phyloP scores from a whole-genome alignment of 495 filamentous ascomycete species.

The Aspergillus carlsbadensis region DNA sequence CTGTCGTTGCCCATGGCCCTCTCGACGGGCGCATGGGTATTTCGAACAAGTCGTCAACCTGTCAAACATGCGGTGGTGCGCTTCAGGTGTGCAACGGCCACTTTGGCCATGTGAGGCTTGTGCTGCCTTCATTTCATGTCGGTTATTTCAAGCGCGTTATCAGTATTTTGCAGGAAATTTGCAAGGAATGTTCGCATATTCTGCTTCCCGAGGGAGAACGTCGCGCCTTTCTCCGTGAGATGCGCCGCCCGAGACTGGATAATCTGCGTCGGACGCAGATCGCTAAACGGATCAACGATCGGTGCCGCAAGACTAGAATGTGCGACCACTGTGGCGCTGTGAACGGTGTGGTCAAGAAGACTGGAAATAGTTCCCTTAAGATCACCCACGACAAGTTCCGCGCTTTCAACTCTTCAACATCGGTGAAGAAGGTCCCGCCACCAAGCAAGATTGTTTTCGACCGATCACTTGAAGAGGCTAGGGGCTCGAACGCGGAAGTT shows the following conservation, averaged over 20 bases:
- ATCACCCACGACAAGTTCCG: conserved; percentile 92
- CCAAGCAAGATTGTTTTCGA: conserved; percentile 79
- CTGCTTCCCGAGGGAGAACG: conserved; percentile 75
- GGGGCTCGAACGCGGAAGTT: conserved; percentile 71
- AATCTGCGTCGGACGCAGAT: conserved; percentile 76
- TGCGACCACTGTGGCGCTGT: conserved; percentile 75
- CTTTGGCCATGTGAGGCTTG: conserved; percentile 87
- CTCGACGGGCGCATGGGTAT: conserved; percentile 86
- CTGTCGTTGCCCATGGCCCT: conserved; percentile 73
- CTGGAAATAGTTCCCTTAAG: conserved; percentile 74
- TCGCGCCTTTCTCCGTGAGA: conserved; percentile 67
- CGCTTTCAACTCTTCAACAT: conserved; percentile 79
- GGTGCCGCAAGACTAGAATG: conserved; percentile 77
- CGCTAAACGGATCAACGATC: conserved; percentile 80
- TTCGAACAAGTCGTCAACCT: conserved; percentile 71
- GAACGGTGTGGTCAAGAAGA: conserved; percentile 88
- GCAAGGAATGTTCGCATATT: conserved; percentile 71
- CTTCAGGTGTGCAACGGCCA: conserved; percentile 87
- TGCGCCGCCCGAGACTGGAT: conserved; percentile 80
- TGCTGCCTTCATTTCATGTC: conserved; percentile 89
- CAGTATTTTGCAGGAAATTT: conserved; percentile 85
- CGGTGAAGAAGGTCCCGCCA: conserved; percentile 78
- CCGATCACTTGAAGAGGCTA: conserved; percentile 74
- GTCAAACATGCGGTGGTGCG: conserved; percentile 76
- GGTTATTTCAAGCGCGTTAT: conserved; percentile 93